phyloP scores from a whole-genome alignment of 1,284 basidiomycete genomes.

The Apiotrichum mycotoxinovorans region DNA sequence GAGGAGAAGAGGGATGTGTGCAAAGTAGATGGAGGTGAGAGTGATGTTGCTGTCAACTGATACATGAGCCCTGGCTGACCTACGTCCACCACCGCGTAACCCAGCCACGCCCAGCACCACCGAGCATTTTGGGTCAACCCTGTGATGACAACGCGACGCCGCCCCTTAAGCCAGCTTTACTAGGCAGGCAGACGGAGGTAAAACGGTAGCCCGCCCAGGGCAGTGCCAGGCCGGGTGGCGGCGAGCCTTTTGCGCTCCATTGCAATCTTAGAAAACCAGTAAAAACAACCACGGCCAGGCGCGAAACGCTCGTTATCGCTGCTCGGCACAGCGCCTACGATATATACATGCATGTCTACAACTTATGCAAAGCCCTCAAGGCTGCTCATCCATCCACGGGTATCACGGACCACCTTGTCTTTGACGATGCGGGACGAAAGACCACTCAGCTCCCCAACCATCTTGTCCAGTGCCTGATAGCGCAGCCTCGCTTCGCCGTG shows the following conservation, averaged over 20 bases:
- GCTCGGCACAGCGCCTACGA: neutral
- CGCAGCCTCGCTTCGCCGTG: constrained; percentile 77
- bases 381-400: constrained; percentile 15
- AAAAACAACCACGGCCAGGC: neutral
- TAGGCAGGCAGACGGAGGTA: neutral
- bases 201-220: too few relatives aligned
- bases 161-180: too few relatives aligned
- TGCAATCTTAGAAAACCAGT: neutral
- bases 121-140: neutral
- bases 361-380: constrained; percentile 21
- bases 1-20: neutral
- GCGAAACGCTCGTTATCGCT: neutral
- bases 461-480: constrained; percentile 73
- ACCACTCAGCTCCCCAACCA: constrained; percentile 69
- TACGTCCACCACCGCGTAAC: too few relatives aligned
- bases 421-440: constrained; percentile 26
- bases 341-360: constrained; percentile 15
- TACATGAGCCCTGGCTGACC: too few relatives aligned
- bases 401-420: constrained; percentile 32
- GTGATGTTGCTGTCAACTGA: too few relatives aligned
- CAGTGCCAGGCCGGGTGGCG: too few relatives aligned
- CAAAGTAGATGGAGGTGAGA: neutral
- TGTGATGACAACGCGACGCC: neutral
- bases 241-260: too few relatives aligned
- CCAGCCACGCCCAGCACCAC: too few relatives aligned